Evolutionary conservation across 164 flowering plant species (phyloP).

Genomic region (Amborella trichopoda): DNA sequence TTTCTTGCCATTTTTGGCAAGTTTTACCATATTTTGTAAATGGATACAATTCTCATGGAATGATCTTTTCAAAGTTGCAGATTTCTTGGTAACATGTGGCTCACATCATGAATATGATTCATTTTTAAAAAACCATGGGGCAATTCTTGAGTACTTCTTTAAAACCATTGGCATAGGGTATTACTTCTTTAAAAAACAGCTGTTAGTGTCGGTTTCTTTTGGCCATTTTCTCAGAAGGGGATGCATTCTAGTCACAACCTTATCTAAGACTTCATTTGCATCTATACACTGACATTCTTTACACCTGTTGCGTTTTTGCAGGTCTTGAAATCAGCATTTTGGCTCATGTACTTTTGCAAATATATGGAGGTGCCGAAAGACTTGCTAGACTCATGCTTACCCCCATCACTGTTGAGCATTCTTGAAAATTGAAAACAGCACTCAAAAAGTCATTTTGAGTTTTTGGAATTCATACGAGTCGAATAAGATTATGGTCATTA

Average conservation of each 20-base stretch:
- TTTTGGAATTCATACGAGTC: too few species aligned
- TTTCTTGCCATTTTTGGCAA: too few species aligned
- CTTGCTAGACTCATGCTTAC: slow-evolving; percentile 13
- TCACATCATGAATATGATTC: too few species aligned
- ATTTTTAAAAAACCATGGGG: background rate
- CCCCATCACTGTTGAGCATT: slow-evolving; percentile 11
- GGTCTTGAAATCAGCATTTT: slow-evolving; percentile 13
- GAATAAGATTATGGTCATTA: too few species aligned
- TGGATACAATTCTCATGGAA: too few species aligned
- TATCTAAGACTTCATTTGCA: background rate
- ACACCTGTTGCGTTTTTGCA: slow-evolving; percentile 6
- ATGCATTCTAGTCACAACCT: background rate
- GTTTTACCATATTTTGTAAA: too few species aligned
- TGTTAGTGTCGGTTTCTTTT: background rate
- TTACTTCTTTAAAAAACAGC: background rate
- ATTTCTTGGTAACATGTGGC: too few species aligned
- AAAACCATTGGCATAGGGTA: background rate
- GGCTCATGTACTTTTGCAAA: slow-evolving; percentile 18
- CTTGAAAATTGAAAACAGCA: slow-evolving; percentile 15
- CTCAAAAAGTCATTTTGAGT: too few species aligned
- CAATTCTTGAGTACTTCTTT: background rate
- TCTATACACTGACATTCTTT: background rate
- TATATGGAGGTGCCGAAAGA: slow-evolving; percentile 12
- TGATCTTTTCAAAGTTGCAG: too few species aligned
- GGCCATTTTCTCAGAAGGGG: background rate